Evolutionary conservation across 75 land plant species (phyloP).

Genomic region (Adiantum capillusveneris): DNA sequence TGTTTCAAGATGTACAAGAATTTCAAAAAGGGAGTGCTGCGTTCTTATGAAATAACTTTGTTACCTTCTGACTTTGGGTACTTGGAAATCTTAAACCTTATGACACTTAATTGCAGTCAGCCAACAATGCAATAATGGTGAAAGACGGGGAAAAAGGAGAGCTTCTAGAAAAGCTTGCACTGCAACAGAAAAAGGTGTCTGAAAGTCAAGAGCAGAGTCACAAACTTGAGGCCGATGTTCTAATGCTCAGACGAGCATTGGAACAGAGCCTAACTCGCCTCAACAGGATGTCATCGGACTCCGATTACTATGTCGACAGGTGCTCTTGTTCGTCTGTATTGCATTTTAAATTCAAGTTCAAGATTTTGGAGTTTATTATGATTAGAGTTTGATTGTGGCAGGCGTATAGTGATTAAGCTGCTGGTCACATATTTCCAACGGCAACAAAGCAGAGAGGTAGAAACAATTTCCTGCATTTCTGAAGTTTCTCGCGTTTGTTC

Average conservation of each 20-base stretch:
- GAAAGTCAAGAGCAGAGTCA: constrained; percentile 46
- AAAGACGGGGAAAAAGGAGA: constrained; percentile 57
- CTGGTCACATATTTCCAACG: constrained; percentile 95
- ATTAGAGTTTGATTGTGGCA: constrained; percentile 24
- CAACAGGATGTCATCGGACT: constrained; percentile 94
- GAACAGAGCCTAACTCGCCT: constrained; percentile 92
- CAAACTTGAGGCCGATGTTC: constrained; percentile 83
- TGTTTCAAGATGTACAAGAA: no score
- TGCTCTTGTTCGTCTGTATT: constrained; percentile 3
- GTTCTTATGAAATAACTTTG: no score
- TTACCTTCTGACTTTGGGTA: no score
- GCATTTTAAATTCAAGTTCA: no score
- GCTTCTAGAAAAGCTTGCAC: constrained; percentile 41
- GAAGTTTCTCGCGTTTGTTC: no score
- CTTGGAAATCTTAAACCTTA: no score
- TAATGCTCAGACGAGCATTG: constrained; percentile 71
- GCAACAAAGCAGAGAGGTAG: constrained; percentile 96
- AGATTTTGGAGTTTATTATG: not conserved
- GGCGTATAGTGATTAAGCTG: constrained; percentile 96
- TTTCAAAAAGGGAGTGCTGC: no score
- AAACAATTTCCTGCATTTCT: no score
- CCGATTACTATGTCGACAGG: constrained; percentile 94
- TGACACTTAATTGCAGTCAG: constrained; percentile 58
- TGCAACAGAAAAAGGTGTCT: constrained; percentile 33
- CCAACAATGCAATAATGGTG: constrained; percentile 39